Percentiles rank a stretch among this genome's conserved stretches.
Evolutionary conservation across 257 asterid species (phyloP).

Genomic region (Solanum microdontum): DNA sequence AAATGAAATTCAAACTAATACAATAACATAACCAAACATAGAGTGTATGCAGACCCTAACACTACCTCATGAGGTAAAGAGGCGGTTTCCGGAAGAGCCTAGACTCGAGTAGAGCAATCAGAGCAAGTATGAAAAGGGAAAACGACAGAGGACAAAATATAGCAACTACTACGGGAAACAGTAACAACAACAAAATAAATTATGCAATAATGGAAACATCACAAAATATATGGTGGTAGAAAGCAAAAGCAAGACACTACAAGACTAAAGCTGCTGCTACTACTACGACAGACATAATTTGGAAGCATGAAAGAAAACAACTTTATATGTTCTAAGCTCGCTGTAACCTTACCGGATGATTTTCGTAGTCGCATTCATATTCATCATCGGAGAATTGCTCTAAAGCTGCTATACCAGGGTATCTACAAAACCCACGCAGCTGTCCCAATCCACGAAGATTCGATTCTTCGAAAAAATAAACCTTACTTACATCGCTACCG

Average conservation of each 20-base stretch:
- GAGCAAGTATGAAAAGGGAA: neutral
- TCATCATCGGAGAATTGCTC: constrained; percentile 98
- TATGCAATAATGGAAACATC: neutral
- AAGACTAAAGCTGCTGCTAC: neutral
- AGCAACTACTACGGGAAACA: neutral
- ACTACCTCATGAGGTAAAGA: neutral
- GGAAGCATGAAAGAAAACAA: neutral
- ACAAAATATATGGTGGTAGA: neutral
- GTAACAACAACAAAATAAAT: neutral
- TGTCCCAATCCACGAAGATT: neutral
- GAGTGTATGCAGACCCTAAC: neutral
- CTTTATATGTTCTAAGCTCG: neutral
- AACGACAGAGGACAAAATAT: neutral
- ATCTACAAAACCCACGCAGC: constrained; percentile 39
- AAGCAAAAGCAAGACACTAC: neutral
- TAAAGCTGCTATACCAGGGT: constrained; percentile 18
- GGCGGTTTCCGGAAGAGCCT: neutral
- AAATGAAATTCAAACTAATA: neutral
- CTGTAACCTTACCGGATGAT: constrained; percentile 27
- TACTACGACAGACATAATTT: neutral
- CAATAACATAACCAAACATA: neutral
- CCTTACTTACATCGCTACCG: neutral
- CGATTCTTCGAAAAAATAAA: neutral
- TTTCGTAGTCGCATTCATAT: constrained; percentile 86
- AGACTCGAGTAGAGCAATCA: neutral